Evolutionary conservation across 1,139 yeast species (phyloP).

Genomic region (Taiozyma sp.): DNA sequence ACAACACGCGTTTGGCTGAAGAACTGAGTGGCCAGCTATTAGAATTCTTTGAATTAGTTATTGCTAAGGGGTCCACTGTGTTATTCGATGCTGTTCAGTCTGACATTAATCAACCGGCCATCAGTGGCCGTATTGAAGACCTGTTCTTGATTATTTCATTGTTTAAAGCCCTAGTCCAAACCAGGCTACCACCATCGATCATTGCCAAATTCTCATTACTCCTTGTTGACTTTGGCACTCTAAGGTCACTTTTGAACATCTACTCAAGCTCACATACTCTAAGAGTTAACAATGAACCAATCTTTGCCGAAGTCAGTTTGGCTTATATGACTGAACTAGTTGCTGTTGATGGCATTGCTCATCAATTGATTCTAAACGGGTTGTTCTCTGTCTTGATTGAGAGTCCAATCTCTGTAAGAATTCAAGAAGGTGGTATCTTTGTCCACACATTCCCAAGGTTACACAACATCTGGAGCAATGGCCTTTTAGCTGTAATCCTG

Average conservation of each 20-base stretch:
- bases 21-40: slow-evolving; percentile 48
- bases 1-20: slow-evolving; percentile 38
- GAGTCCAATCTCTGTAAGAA: slow-evolving; percentile 62
- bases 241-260: slow-evolving; percentile 57
- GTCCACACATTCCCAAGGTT: slow-evolving; percentile 48
- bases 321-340: slow-evolving; percentile 68
- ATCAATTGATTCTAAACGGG: slow-evolving; percentile 59
- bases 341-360: slow-evolving; percentile 59
- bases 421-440: slow-evolving; percentile 62
- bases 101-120: slow-evolving; percentile 35
- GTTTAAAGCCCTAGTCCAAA: slow-evolving; percentile 49
- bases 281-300: slow-evolving; percentile 55
- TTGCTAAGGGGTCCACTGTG: slow-evolving; percentile 53
- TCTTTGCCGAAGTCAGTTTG: slow-evolving; percentile 71
- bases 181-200: slow-evolving; percentile 48
- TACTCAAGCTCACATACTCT: slow-evolving; percentile 67
- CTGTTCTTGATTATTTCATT: slow-evolving; percentile 58
- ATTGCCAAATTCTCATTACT: slow-evolving; percentile 48
- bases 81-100: slow-evolving; percentile 55
- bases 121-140: slow-evolving; percentile 54
- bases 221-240: slow-evolving; percentile 55
- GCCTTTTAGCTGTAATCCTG: slow-evolving; percentile 66
- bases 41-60: slow-evolving; percentile 53
- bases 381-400: slow-evolving; percentile 68
- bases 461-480: slow-evolving; percentile 79